Evolutionary conservation across 805 yeast species (phyloP).

Genomic region (Hanseniaspora lindneri): DNA sequence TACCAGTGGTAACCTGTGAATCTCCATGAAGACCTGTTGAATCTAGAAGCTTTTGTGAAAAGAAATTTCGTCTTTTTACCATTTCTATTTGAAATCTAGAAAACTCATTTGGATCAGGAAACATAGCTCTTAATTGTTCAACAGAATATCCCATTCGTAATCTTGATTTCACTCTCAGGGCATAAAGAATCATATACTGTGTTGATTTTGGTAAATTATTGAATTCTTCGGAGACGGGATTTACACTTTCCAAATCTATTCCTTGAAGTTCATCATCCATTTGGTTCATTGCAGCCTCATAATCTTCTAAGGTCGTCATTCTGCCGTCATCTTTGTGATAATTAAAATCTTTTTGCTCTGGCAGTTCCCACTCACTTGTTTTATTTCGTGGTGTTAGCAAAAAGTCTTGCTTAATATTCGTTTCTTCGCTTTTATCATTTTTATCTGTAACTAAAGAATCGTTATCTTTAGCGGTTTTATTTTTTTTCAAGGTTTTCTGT

Average conservation of each 20-base stretch:
- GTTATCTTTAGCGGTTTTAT: slow-evolving; percentile 8
- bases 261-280: slow-evolving; percentile 54
- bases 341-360: slow-evolving; percentile 47
- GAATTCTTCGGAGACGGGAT: slow-evolving; percentile 74
- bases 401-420: slow-evolving; percentile 32
- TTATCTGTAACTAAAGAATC: slow-evolving; percentile 10
- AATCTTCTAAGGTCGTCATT: slow-evolving; percentile 61
- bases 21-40: slow-evolving; percentile 61
- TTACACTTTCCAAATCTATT: slow-evolving; percentile 58
- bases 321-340: slow-evolving; percentile 54
- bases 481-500: slow-evolving; percentile 41
- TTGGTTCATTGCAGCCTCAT: slow-evolving; percentile 46
- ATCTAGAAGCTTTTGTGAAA: slow-evolving; percentile 77
- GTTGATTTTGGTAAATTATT: slow-evolving; percentile 65
- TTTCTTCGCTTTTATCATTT: slow-evolving; percentile 25
- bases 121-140: slow-evolving; percentile 70
- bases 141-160: slow-evolving; percentile 90
- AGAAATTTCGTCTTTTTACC: slow-evolving; percentile 81
- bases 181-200: slow-evolving; percentile 78
- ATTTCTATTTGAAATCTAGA: slow-evolving; percentile 85
- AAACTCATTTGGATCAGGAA: slow-evolving; percentile 79
- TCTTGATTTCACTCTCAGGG: slow-evolving; percentile 70
- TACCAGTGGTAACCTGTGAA: slow-evolving; percentile 29
- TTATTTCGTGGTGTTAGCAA: slow-evolving; percentile 19
- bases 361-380: slow-evolving; percentile 79